A percentile compares a stretch with the other conserved stretches of the same genome.
phyloP scores from a whole-genome alignment of 495 filamentous ascomycete genomes.

The Annulohypoxylon moriforme region DNA sequence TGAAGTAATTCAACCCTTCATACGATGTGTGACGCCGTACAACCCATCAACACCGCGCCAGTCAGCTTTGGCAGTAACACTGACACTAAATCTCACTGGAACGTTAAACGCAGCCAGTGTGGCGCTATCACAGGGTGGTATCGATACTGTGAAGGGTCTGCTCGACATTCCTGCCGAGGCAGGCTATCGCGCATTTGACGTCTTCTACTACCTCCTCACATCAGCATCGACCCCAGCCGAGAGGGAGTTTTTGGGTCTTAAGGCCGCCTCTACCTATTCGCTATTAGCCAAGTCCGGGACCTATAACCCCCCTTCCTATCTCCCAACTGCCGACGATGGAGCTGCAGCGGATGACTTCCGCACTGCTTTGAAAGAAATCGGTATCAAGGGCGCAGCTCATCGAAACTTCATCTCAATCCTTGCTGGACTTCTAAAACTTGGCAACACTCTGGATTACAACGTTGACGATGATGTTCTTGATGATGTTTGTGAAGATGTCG shows the following conservation, averaged over 20 bases:
- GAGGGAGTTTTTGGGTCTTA: constrained; percentile 88
- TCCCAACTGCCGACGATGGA: constrained; percentile 92
- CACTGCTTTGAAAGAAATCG: constrained; percentile 82
- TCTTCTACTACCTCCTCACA: constrained; percentile 95
- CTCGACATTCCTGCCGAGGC: constrained; percentile 81
- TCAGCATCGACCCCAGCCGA: constrained; percentile 90
- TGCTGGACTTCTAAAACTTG: constrained; percentile 88
- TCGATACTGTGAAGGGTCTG: constrained; percentile 84
- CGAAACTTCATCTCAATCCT: constrained; percentile 84
- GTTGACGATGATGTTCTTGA: constrained; percentile 89
- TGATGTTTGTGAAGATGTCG: constrained; percentile 89
- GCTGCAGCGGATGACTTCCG: constrained; percentile 95
- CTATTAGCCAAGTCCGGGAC: constrained; percentile 85
- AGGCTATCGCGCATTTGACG: constrained; percentile 95
- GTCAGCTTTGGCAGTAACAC: constrained; percentile 79
- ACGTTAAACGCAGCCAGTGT: constrained; percentile 79
- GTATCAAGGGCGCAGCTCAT: constrained; percentile 86
- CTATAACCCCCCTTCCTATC: constrained; percentile 86
- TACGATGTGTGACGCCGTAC: constrained; percentile 85
- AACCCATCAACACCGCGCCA: constrained; percentile 89
- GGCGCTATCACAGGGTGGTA: constrained; percentile 85
- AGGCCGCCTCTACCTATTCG: constrained; percentile 79
- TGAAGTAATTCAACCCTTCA: constrained; percentile 82
- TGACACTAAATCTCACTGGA: constrained; percentile 84
- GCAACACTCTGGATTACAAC: constrained; percentile 85